Percentiles rank a stretch among this genome's conserved stretches.
Conservation (phyloP, 2,329 filamentous ascomycete species). For the Cercospora sp. region DNA sequence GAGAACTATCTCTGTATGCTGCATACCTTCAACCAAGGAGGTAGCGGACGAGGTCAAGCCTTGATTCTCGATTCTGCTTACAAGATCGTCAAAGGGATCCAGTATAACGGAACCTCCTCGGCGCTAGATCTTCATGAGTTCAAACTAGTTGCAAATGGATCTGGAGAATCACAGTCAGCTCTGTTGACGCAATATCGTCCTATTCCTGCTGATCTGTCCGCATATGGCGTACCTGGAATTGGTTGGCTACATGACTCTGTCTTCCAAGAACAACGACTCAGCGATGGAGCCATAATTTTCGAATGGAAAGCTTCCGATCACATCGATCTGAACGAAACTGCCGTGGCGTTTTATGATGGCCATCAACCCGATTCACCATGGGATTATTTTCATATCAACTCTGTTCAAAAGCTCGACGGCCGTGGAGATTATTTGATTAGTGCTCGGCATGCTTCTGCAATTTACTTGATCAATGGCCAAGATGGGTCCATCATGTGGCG, state of each 20-base stretch:
- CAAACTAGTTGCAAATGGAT: slow-evolving; percentile 25
- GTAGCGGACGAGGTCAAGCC: not conserved
- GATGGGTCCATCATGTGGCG: slow-evolving; percentile 44
- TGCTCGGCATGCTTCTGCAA: slow-evolving; percentile 41
- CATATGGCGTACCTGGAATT: slow-evolving; percentile 7
- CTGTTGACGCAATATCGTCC: not conserved
- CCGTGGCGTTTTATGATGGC: not conserved
- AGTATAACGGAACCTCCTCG: slow-evolving; percentile 24
- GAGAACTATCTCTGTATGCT: not conserved
- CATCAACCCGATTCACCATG: not conserved
- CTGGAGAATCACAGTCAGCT: not conserved
- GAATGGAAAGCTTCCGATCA: slow-evolving; percentile 49
- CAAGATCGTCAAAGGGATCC: not conserved
- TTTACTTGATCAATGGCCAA: slow-evolving; percentile 41
- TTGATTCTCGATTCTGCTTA: not conserved
- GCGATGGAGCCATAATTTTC: slow-evolving; percentile 44
- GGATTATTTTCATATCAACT: slow-evolving; percentile 40
- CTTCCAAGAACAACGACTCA: slow-evolving; percentile 48
- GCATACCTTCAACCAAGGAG: not conserved
- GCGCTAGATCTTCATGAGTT: slow-evolving; percentile 44
- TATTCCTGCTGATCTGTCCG: not conserved
- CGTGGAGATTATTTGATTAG: slow-evolving; percentile 44
- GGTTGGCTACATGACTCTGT: slow-evolving; percentile 33
- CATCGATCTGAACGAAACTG: slow-evolving; percentile 31
- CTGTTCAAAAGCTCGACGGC: slow-evolving; percentile 39